Evolutionary conservation across 352 stramenopile species (phyloP).

Genomic region (Phytophthora capsici): DNA sequence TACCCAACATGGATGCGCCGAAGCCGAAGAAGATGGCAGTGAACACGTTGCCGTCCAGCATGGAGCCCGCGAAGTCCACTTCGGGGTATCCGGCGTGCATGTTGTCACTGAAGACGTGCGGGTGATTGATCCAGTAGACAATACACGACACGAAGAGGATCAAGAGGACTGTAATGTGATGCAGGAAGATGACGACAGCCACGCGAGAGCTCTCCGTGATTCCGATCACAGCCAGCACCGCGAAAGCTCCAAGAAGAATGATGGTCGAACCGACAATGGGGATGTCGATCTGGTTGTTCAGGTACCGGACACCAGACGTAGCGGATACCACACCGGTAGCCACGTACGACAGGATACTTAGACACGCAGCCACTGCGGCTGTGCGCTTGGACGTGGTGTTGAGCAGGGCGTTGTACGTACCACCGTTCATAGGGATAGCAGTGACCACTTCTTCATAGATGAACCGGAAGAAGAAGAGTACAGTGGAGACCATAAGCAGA

Average conservation of each 20-base stretch:
- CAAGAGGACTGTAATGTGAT: slow-evolving; percentile 71
- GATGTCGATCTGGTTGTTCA: slow-evolving; percentile 69
- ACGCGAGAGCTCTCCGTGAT: slow-evolving; percentile 85
- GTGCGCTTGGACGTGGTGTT: slow-evolving; percentile 90
- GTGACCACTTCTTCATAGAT: slow-evolving; percentile 91
- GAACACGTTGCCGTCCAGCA: slow-evolving; percentile 43
- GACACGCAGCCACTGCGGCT: slow-evolving; percentile 77
- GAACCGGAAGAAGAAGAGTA: slow-evolving; percentile 65
- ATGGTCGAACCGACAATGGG: slow-evolving; percentile 43
- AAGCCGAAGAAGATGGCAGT: slow-evolving; percentile 78
- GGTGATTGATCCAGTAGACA: slow-evolving; percentile 61
- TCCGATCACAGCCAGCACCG: slow-evolving; percentile 65
- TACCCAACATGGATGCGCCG: slow-evolving; percentile 81
- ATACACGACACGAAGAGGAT: slow-evolving; percentile 57
- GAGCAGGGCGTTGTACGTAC: slow-evolving; percentile 89
- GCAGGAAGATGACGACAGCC: slow-evolving; percentile 76
- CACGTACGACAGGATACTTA: slow-evolving; percentile 91
- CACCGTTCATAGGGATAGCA: slow-evolving; percentile 89
- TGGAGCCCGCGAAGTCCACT: slow-evolving; percentile 58
- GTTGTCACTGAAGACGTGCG: slow-evolving; percentile 70
- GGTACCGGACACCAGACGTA: slow-evolving; percentile 79
- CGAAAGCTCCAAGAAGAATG: slow-evolving; percentile 77
- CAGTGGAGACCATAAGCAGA: slow-evolving; percentile 70
- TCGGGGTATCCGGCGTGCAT: slow-evolving; percentile 54
- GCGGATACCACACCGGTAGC: slow-evolving; percentile 75